Conservation (phyloP, 169 alveolate species). For the Cryptosporidium felis region DNA sequence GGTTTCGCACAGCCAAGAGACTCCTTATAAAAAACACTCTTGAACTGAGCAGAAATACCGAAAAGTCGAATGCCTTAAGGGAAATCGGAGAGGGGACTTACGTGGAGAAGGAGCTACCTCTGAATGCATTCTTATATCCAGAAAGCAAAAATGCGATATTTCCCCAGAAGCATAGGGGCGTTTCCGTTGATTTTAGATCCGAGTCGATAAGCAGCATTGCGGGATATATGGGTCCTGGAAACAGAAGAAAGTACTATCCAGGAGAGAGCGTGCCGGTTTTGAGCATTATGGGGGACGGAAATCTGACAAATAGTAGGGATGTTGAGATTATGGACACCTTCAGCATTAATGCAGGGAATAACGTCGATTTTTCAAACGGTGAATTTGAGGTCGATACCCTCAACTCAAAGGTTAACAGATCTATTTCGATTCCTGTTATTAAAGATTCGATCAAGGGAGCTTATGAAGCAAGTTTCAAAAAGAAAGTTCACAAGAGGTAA, state of each 20-base stretch:
- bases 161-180: conserved; percentile 40
- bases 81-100: conserved; percentile 66
- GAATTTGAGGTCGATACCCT: background rate
- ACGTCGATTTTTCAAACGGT: background rate
- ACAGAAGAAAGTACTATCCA: conserved; percentile 64
- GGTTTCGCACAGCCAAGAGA: conserved; percentile 71
- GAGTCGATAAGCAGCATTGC: conserved; percentile 60
- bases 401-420: conserved; percentile 7
- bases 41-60: conserved; percentile 50
- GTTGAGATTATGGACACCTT: conserved; percentile 7
- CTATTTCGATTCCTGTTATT: conserved; percentile 38
- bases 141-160: conserved; percentile 42
- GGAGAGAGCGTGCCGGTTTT: conserved; percentile 29
- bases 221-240: conserved; percentile 70
- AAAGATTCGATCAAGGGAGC: conserved; percentile 55
- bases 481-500: background rate
- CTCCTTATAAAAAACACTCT: conserved; percentile 36
- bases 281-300: conserved; percentile 57
- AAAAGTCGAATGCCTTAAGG: conserved; percentile 32
- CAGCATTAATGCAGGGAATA: background rate
- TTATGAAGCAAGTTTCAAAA: conserved; percentile 63
- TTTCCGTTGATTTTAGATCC: conserved; percentile 63
- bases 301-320: conserved; percentile 59
- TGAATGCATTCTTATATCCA: conserved; percentile 60
- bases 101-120: conserved; percentile 35